Percentiles rank a stretch among this genome's conserved stretches.
phyloP scores from a whole-genome alignment of 176 grass and related monocot species.

The Echinochloa phyllopogon region DNA sequence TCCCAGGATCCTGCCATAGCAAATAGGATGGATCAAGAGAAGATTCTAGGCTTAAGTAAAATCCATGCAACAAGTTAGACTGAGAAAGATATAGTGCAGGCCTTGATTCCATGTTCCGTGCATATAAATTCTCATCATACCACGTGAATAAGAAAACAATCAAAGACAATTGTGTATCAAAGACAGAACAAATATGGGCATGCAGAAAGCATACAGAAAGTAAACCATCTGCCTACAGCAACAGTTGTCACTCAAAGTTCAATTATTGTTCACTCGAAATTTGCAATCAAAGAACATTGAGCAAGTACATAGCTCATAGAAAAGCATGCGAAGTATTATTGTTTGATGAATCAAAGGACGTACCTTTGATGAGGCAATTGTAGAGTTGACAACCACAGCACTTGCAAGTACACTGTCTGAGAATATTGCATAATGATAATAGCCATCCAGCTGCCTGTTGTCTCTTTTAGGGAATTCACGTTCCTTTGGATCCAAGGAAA shows the following conservation, averaged over 20 bases:
- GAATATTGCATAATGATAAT: constrained; percentile 88
- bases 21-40: constrained; percentile 22
- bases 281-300: neutral
- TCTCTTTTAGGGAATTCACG: constrained; percentile 47
- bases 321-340: neutral
- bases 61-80: neutral
- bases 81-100: neutral
- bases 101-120: neutral
- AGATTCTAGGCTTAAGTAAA: constrained; percentile 3
- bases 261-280: neutral
- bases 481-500: constrained; percentile 56
- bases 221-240: neutral
- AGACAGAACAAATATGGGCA: neutral
- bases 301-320: neutral
- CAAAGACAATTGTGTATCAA: neutral
- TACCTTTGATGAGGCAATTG: constrained; percentile 70
- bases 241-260: constrained; percentile 12
- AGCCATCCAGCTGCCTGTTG: constrained; percentile 37
- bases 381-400: constrained; percentile 86
- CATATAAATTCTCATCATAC: constrained; percentile 27
- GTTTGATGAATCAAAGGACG: neutral
- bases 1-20: constrained; percentile 68
- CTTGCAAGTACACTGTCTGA: constrained; percentile 88
- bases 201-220: neutral
- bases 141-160: constrained; percentile 19